These are phyloP conservation scores for Sonneratia caseolaris DNA, from an alignment of 345 rosid species.

Conservation along the genomic window DNA sequence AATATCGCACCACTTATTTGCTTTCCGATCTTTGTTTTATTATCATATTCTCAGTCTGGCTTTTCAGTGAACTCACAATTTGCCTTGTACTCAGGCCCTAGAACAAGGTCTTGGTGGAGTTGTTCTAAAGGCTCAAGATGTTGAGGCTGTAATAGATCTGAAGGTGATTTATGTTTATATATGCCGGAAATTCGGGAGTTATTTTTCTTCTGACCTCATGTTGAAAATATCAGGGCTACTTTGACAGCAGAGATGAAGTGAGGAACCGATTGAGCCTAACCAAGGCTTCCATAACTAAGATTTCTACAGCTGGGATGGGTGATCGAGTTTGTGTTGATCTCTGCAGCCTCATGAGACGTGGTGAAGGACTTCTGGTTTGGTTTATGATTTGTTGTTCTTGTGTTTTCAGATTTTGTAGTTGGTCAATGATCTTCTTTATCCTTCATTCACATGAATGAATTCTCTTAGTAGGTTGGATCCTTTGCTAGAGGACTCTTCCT, in stretches of 20 bases:
- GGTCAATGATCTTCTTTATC: neutral
- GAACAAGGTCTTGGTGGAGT: slow-evolving; percentile 81
- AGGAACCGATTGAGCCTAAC: slow-evolving; percentile 42
- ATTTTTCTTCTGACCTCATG: slow-evolving; percentile 21
- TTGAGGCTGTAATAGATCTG: slow-evolving; percentile 46
- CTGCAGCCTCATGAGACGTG: slow-evolving; percentile 84
- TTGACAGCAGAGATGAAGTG: slow-evolving; percentile 66
- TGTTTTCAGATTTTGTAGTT: neutral
- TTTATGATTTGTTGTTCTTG: neutral
- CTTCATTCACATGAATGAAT: neutral
- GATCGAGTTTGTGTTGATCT: slow-evolving; percentile 92
- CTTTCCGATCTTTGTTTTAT: slow-evolving; percentile 1
- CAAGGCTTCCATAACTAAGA: slow-evolving; percentile 47
- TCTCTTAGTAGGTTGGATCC: slow-evolving; percentile 58
- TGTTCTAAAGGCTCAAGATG: slow-evolving; percentile 52
- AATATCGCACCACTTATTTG: neutral
- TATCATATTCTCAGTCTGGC: neutral
- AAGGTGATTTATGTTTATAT: slow-evolving; percentile 35
- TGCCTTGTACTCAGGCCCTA: slow-evolving; percentile 42
- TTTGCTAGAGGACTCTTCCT: slow-evolving; percentile 89
- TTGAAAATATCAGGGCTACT: slow-evolving; percentile 48
- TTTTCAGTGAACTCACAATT: neutral
- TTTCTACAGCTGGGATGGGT: slow-evolving; percentile 71
- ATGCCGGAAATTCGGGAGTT: neutral
- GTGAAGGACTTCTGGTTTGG: slow-evolving; percentile 87